A percentile compares a stretch with the other conserved stretches of the same genome.
phyloP scores from a whole-genome alignment of 2,329 filamentous ascomycete genomes.

The Dactylella cylindrospora region DNA sequence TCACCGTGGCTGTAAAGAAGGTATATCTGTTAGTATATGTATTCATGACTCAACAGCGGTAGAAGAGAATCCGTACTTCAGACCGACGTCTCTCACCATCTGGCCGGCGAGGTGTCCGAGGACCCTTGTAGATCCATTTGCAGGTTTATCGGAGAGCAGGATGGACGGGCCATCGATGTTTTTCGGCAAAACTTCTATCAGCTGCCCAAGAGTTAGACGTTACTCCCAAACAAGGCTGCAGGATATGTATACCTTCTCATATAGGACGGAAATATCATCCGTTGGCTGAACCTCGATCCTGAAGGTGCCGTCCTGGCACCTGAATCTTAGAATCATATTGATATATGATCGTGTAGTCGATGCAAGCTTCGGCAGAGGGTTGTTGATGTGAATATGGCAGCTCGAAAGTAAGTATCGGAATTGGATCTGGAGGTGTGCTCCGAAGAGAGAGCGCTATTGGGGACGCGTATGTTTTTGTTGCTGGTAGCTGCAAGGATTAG shows the following conservation, averaged over 20 bases:
- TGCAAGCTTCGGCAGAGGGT: conserved; percentile 58
- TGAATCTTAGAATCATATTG: conserved; percentile 79
- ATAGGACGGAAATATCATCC: conserved; percentile 53
- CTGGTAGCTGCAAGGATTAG: too few species aligned
- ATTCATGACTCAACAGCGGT: conserved; percentile 3
- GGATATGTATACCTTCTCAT: conserved; percentile 43
- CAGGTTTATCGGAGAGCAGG: conserved; percentile 64
- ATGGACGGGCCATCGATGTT: conserved; percentile 65
- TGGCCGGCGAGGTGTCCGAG: conserved; percentile 62
- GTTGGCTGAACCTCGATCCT: conserved; percentile 75
- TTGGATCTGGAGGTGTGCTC: conserved; percentile 47
- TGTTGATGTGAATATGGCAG: conserved; percentile 45
- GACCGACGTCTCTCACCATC: conserved; percentile 62
- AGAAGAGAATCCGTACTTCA: conserved; percentile 57
- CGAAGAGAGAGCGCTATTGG: too few species aligned
- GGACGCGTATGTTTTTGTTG: too few species aligned
- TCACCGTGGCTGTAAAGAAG: conserved; percentile 72
- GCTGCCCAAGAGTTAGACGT: conserved; percentile 50
- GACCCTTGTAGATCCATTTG: conserved; percentile 61
- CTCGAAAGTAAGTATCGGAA: conserved; percentile 46
- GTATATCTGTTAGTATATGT: conserved; percentile 48
- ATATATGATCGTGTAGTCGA: too few species aligned
- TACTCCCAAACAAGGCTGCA: conserved; percentile 8
- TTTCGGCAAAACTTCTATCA: conserved; percentile 62
- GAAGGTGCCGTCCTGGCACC: conserved; percentile 89